Percentiles rank a stretch among this genome's conserved stretches.
phyloP scores from a whole-genome alignment of 23 red algal species.

The Agarophyton chilense region DNA sequence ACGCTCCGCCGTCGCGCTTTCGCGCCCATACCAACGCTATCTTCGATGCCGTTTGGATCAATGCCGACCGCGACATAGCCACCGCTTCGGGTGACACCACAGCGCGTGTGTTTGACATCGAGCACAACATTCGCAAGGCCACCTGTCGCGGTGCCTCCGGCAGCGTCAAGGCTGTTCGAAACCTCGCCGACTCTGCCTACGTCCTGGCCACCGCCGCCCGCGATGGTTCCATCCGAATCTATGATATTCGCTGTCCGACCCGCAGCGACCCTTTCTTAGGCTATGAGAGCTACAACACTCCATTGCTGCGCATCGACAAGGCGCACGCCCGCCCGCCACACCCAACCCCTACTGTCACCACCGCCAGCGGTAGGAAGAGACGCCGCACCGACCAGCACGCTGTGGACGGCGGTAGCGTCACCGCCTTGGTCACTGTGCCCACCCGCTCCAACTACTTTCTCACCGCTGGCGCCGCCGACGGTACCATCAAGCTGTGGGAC shows the following conservation, averaged over 20 bases:
- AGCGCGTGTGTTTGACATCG: conserved; percentile 63
- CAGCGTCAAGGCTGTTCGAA: conserved; percentile 74
- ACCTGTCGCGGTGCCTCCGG: conserved; percentile 36
- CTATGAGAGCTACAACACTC: background rate
- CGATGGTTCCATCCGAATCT: conserved; percentile 60
- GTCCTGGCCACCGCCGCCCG: conserved; percentile 62
- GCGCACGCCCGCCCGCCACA: background rate
- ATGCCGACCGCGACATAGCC: conserved; percentile 47
- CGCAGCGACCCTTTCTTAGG: background rate
- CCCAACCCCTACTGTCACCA: background rate
- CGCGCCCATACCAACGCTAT: conserved; percentile 77
- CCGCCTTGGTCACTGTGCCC: conserved; percentile 41
- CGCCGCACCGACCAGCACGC: background rate
- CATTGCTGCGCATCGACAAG: background rate
- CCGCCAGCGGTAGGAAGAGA: conserved; percentile 5
- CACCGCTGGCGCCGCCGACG: conserved; percentile 75
- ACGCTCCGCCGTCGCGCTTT: conserved; percentile 23
- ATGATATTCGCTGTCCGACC: conserved; percentile 43
- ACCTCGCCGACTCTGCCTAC: background rate
- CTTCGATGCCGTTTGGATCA: conserved; percentile 80
- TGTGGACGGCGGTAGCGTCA: conserved; percentile 48
- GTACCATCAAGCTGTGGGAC: conserved; percentile 83
- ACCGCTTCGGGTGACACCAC: conserved; percentile 82
- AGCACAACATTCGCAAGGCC: background rate
- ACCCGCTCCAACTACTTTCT: conserved; percentile 6